phyloP scores from a whole-genome alignment of 768 basidiomycete species.

The Lentinula raphanica region DNA sequence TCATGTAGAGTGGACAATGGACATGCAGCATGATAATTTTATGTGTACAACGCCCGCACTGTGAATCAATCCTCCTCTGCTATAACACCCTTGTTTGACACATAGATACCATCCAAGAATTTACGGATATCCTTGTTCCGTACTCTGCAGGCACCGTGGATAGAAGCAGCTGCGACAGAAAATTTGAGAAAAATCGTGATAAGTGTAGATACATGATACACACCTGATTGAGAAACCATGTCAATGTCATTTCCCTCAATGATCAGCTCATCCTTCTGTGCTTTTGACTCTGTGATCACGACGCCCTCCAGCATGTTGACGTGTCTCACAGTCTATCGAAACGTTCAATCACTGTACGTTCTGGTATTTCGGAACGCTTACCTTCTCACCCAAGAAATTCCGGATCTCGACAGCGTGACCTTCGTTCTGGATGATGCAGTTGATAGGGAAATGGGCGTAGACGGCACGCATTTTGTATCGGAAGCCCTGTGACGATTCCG shows the following conservation, averaged over 20 bases:
- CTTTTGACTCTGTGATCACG: slow-evolving; percentile 75
- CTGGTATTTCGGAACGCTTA: slow-evolving; percentile 22
- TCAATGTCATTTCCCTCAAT: slow-evolving; percentile 95
- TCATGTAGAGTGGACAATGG: slow-evolving; percentile 8
- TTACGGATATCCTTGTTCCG: slow-evolving; percentile 99
- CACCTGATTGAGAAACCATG: slow-evolving; percentile 95
- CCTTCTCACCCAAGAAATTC: slow-evolving; percentile 94
- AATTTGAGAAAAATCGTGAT: not conserved
- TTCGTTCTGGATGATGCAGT: slow-evolving; percentile 84
- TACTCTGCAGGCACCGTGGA: slow-evolving; percentile 94
- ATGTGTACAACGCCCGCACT: not conserved
- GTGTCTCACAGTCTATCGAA: slow-evolving; percentile 83
- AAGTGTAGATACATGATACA: slow-evolving; percentile 10
- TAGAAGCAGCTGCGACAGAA: slow-evolving; percentile 69
- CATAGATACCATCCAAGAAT: slow-evolving; percentile 93
- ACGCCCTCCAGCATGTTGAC: slow-evolving; percentile 92
- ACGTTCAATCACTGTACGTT: not conserved
- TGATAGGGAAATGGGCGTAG: slow-evolving; percentile 99
- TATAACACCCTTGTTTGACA: slow-evolving; percentile 75
- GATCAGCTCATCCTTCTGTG: slow-evolving; percentile 92
- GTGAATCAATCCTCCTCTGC: slow-evolving; percentile 37
- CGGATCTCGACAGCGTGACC: slow-evolving; percentile 81
- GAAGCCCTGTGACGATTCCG: slow-evolving; percentile 66
- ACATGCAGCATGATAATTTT: slow-evolving; percentile 24
- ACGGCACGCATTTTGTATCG: slow-evolving; percentile 99